phyloP scores from a whole-genome alignment of 371 early-diverging fungal genomes.

The Mucor sp. region DNA sequence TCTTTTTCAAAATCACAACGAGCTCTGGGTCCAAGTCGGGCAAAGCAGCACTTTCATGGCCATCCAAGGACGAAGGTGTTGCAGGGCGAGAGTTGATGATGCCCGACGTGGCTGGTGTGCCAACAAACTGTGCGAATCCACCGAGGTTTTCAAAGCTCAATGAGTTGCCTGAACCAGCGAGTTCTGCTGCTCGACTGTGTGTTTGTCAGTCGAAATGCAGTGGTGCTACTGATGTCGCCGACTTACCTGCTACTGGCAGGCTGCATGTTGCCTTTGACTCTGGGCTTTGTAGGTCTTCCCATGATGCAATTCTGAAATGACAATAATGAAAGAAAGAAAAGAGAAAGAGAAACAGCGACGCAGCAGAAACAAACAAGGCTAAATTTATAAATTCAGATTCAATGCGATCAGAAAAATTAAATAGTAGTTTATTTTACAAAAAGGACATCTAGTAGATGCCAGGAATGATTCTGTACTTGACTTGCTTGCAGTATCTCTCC shows the following conservation, averaged over 20 bases:
- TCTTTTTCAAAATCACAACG: constrained; percentile 61
- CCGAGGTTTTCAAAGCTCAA: constrained; percentile 57
- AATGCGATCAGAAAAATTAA: not conserved
- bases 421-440: not conserved
- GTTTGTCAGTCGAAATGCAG: not conserved
- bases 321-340: not conserved
- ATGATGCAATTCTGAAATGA: constrained; percentile 16
- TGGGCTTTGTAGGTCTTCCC: constrained; percentile 56
- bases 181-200: constrained; percentile 73
- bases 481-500: constrained; percentile 84
- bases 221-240: not conserved
- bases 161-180: constrained; percentile 49
- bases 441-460: constrained; percentile 30
- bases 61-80: constrained; percentile 18
- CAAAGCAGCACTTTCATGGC: constrained; percentile 23
- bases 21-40: constrained; percentile 55
- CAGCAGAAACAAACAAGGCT: constrained; percentile 7
- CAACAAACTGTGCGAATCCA: constrained; percentile 68
- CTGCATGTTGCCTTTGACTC: constrained; percentile 69
- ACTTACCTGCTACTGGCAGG: constrained; percentile 76
- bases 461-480: constrained; percentile 87
- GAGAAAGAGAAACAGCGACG: constrained; percentile 4
- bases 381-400: no score
- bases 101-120: constrained; percentile 12
- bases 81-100: constrained; percentile 27